Base-by-base conservation (phyloP, 768 basidiomycete genomes). In the Macrolepiota dolichaula region DNA sequence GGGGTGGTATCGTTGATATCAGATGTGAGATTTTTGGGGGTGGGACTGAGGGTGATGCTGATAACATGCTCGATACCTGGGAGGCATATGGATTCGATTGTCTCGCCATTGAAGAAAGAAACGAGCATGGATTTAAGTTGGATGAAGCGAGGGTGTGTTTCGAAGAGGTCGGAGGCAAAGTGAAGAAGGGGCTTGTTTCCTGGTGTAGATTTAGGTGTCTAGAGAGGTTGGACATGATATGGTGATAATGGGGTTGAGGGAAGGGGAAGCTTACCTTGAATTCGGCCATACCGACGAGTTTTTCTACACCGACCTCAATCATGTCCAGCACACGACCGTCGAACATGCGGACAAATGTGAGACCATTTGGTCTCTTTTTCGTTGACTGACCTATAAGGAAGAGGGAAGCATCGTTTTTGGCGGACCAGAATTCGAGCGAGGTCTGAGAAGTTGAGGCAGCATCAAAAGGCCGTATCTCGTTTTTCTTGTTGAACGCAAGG, bases 121-220 rank as follows among this genome's bases (percentile, higher is more conserved):
- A 98, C 80, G 10, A 98, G 82, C 70, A 96, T 79, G 1, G 93
- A 96, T 77, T 97, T 98, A 66, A 98, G 81, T 69, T 96, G 95
- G 6, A 88, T 78, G 72, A 91, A 96, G 11, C 94, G 88, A 1
- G 96, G 94, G 72, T 98, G 94, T 1, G 92, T 87, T 67, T 96
- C 94, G 73, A 98, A 99, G 10, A 98, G 81, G 63, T 94, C 92
- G 0, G 94, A 96, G 13, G 94, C 92, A 70, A 99, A 99, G 70
- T 96, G 94, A 81, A 99, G 87, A 65, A 98, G 75, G 50, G 97
- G 96, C 67, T 92, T 89, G 67, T 94, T 86, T 10, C 95, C 96
- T 24, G 90, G 86, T 3, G 94, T 89, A 13, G 90, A 87, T 84
- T 96, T 98, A 24, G 86, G 80, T 44, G 91, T 89, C 97, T 95